A percentile compares a stretch with the other conserved stretches of the same genome.
phyloP scores from a whole-genome alignment of 495 filamentous ascomycete species.

The Penicillium pancosmium region DNA sequence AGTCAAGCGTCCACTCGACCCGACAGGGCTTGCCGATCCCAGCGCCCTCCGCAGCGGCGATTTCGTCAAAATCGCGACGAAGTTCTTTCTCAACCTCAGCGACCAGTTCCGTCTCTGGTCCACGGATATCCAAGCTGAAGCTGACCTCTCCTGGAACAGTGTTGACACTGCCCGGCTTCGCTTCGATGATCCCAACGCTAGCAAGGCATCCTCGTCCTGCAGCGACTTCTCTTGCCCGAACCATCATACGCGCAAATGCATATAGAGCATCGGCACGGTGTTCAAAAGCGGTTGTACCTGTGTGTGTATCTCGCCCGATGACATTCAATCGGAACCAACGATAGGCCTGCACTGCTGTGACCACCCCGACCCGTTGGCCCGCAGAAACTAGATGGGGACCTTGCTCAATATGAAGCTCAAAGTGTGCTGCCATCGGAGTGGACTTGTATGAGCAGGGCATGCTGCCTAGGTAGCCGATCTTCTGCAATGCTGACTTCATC shows the following conservation, averaged over 20 bases:
- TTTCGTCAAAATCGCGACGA: constrained; percentile 55
- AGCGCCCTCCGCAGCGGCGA: constrained; percentile 57
- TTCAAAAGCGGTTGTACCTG: constrained; percentile 72
- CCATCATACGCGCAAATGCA: constrained; percentile 68
- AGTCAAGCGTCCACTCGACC: constrained; percentile 63
- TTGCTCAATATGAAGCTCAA: constrained; percentile 85
- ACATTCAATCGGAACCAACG: constrained; percentile 73
- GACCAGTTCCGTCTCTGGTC: constrained; percentile 59
- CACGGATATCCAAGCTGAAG: constrained; percentile 74
- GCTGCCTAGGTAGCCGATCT: constrained; percentile 69
- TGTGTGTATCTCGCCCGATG: constrained; percentile 68
- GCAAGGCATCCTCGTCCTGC: constrained; percentile 58
- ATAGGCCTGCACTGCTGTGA: constrained; percentile 67
- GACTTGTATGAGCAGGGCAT: constrained; percentile 58
- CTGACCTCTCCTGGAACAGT: constrained; percentile 71
- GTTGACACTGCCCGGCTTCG: constrained; percentile 70
- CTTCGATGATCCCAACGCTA: constrained; percentile 70
- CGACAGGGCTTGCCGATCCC: constrained; percentile 55
- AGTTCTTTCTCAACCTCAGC: constrained; percentile 57
- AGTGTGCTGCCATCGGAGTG: constrained; percentile 77
- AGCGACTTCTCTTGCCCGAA: constrained; percentile 65
- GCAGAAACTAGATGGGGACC: constrained; percentile 68
- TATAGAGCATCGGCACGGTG: constrained; percentile 65
- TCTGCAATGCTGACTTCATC: constrained; percentile 68
- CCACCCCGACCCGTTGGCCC: constrained; percentile 67